Evolutionary conservation across 805 yeast genomes (phyloP), one percentile per base, ranked within the genome.

Genomic region (Ogataea thermomethanolica): DNA sequence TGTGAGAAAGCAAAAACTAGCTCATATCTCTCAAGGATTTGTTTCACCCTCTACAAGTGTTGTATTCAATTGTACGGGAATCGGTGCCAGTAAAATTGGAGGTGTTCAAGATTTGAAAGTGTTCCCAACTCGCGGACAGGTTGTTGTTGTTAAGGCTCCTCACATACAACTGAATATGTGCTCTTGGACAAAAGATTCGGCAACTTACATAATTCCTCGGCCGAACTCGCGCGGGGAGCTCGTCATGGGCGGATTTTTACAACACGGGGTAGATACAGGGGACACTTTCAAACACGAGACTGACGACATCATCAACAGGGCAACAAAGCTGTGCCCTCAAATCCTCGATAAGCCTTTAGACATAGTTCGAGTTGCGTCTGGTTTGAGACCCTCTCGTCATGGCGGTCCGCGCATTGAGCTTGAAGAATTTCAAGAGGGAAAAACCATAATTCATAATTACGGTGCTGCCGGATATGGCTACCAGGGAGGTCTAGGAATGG

Each of bases 51-150:
- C 56, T 2, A 68, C 78, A 2, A 61, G 66, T 34, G 66, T 61
- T 7, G 80, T 83, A 5, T 79, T 84, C 69, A 84, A 85, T 52
- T 84, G 93, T 58, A 70, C 87, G 0, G 95, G 93, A 5, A 64
- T 81, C 15, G 84, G 88, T n/a, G 82, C 91, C 2, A 66, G 65
- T 29, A 55, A 61, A 1, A 61, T 85, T 7, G 79, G 78, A 5
- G 91, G 89, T 8, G 85, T 82, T 11, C 61, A 65, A 14, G 95
- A 85, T 54, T 41, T 61, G 8, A 61, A 63, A 1, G 74, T 81
- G 15, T 81, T 78, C 49, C 90, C 95, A 5, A 76, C 84, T 0
- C 67, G 95, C 43, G 95, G 95, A 3, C 91, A 84, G 54, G 86
- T 84, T 14, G 80, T 83, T 14, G 79, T 83, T 10, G 70, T 84